Evolutionary conservation across 2,329 filamentous ascomycete species (phyloP), one percentile per base, ranked within the genome.

Genomic region (Neonectria coccinea): DNA sequence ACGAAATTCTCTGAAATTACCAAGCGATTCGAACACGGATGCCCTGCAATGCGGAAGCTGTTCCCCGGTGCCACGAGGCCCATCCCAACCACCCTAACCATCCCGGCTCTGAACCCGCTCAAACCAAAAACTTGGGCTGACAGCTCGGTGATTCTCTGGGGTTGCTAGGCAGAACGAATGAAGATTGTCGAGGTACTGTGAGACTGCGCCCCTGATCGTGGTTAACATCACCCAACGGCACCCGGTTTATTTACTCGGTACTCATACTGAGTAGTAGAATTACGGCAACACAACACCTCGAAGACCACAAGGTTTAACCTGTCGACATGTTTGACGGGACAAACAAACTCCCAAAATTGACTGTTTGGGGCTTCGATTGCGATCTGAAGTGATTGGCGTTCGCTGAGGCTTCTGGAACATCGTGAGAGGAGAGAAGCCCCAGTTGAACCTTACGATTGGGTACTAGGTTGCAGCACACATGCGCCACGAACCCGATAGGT

Each of bases 11-110:
- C 70, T 75, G 66, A 76, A 75, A 77, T 77, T 75, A 77, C 67
- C 64, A 57, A 60, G 64, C 70, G 68, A 67, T 64, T 66, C 57
- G 52, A 54, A 67, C 64, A 71, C 65, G 64, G 68, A 67, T 66
- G 53, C 70, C 59, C 61, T 70, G 64, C 55, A 56, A 65, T 55
- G 66, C 75, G 76, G 75, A 76, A 76, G 70, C 44, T 25, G 69
- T 70, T 77, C 75, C 75, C 76, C 75, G 76, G 76, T 62, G 70
- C 74, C 73, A 73, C 64, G 69, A 74, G 72, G 50, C 16, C 50
- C 62, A 54, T 67, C 58, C 66, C 65, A 67, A 70, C 62, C 50
- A 66, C 66, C 61, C 59, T 44, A 45, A 54, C 56, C 59, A 54
- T 66, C 63, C 60, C 44, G 59, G 55, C 51, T 59, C 42, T 60